Evolutionary conservation across 495 filamentous ascomycete genomes (phyloP).

Genomic region (Sphaerosporella brunnea): DNA sequence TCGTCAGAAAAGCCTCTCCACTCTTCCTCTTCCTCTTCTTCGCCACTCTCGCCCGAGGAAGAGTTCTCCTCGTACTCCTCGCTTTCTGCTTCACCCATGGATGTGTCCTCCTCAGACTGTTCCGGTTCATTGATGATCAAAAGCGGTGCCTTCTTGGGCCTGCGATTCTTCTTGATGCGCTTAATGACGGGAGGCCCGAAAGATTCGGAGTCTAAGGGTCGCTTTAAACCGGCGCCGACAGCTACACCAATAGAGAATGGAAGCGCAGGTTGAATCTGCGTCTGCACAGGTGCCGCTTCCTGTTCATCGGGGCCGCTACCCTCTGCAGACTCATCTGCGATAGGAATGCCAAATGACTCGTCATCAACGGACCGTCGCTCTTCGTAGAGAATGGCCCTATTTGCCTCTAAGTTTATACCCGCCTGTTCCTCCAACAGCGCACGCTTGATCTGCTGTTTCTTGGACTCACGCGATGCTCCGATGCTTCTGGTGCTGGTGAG

Average conservation of each 20-base stretch:
- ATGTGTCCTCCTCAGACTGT: background rate
- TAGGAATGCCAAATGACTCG: conserved; percentile 18
- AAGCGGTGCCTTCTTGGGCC: conserved; percentile 14
- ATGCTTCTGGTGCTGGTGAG: conserved; percentile 59
- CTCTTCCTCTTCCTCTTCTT: conserved; percentile 7
- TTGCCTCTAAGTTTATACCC: conserved; percentile 36
- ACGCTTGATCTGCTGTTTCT: conserved; percentile 44
- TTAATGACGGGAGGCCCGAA: conserved; percentile 64
- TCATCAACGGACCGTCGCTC: conserved; percentile 15
- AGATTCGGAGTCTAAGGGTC: conserved; percentile 60
- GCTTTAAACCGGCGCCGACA: conserved; percentile 68
- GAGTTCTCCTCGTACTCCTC: conserved; percentile 2
- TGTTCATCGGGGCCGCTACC: background rate
- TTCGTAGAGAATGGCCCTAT: conserved; percentile 33
- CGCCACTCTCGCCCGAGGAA: background rate
- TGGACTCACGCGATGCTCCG: conserved; percentile 47
- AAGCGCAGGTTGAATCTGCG: background rate
- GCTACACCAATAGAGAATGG: conserved; percentile 7
- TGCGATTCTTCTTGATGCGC: conserved; percentile 35
- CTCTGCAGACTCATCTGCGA: background rate
- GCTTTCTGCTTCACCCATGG: conserved; percentile 8
- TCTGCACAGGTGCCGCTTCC: background rate
- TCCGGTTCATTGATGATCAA: conserved; percentile 8
- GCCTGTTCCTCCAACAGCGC: conserved; percentile 41
- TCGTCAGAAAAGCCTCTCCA: conserved; percentile 12